Evolutionary conservation across 78 protist species (phyloP), one percentile per base, ranked within the genome.

Genomic region (Speleostelium caveatum): DNA sequence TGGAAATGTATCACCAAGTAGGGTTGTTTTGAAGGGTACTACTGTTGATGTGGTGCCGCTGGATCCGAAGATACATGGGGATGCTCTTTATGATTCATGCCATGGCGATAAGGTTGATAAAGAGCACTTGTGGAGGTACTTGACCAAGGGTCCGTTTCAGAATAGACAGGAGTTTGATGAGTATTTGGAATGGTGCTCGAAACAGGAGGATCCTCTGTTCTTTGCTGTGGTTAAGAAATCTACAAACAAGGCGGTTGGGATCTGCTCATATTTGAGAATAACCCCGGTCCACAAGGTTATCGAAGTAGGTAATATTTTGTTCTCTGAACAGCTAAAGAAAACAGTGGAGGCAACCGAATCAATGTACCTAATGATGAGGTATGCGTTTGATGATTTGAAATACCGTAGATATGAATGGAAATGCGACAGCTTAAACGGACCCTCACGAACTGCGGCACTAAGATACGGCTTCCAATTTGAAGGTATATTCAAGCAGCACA

Each of bases 381-480:
- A 14, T 2, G 22, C 30, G 3, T 33, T 76, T 5, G 86, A 59
- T 22, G 22, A 53, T 28, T 65, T 73, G 3, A 30, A 30, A 19
- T 76, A 30, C 45, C 3, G 86, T 30, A 41, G 86, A 28, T 19
- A 59, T 22, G 86, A 76, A 17, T 76, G 86, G 86, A 76, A 62
- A 53, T 76, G 86, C 5, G 56, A 76, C 41, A 32, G 66, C 14
- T 17, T 28, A 12, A 76, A 76, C 33, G 55, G 30, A 19, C 12
- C 51, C 26, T 76, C 86, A 2, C 36, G 69, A 28, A 22, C 3
- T 24, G 86, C 86, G 8, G 86, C 86, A 2, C 1, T 32, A 19
- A 62, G 86, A 14, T 76, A 35, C n/a, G 86, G 86, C 4, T 76
- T 76, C 69, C 6, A 2, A 2, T 59, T 10, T 35, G 86, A 76